These are phyloP conservation scores for Haberlea rhodopensis DNA, from an alignment of 257 asterid genomes.

Conservation along the genomic window DNA sequence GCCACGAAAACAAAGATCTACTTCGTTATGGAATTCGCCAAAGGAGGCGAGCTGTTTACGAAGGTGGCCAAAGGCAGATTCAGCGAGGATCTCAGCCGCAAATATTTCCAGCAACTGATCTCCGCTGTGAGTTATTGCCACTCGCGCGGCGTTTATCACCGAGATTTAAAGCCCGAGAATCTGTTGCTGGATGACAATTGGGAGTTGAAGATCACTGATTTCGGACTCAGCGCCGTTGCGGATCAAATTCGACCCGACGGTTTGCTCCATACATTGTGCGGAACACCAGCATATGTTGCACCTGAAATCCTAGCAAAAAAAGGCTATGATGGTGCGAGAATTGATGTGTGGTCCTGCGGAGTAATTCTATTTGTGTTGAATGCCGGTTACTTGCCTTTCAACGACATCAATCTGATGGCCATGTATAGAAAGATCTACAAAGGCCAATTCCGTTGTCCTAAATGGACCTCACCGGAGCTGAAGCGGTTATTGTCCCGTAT, in stretches of 20 bases:
- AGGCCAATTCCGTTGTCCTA: constrained; percentile 51
- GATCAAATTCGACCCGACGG: constrained; percentile 39
- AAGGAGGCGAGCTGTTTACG: constrained; percentile 48
- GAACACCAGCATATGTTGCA: constrained; percentile 54
- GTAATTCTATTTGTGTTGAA: constrained; percentile 41
- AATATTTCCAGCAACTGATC: constrained; percentile 44
- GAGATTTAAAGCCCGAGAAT: constrained; percentile 50
- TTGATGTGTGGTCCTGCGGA: constrained; percentile 59
- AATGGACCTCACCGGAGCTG: constrained; percentile 47
- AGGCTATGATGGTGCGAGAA: constrained; percentile 49
- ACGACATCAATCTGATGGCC: constrained; percentile 45
- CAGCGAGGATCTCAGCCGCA: constrained; percentile 35
- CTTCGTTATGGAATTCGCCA: constrained; percentile 43
- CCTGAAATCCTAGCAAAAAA: constrained; percentile 45
- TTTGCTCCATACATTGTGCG: constrained; percentile 47
- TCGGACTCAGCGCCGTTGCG: constrained; percentile 43
- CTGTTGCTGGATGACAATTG: constrained; percentile 40
- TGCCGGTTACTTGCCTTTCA: constrained; percentile 55
- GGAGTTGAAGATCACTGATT: constrained; percentile 42
- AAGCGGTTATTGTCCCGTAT: constrained; percentile 39
- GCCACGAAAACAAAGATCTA: constrained; percentile 45
- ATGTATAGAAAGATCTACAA: constrained; percentile 50
- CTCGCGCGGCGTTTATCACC: constrained; percentile 44
- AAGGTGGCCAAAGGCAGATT: constrained; percentile 41
- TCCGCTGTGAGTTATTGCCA: constrained; percentile 51